phyloP scores from a whole-genome alignment of 2,329 filamentous ascomycete species.

The Sarocladium oryzae region DNA sequence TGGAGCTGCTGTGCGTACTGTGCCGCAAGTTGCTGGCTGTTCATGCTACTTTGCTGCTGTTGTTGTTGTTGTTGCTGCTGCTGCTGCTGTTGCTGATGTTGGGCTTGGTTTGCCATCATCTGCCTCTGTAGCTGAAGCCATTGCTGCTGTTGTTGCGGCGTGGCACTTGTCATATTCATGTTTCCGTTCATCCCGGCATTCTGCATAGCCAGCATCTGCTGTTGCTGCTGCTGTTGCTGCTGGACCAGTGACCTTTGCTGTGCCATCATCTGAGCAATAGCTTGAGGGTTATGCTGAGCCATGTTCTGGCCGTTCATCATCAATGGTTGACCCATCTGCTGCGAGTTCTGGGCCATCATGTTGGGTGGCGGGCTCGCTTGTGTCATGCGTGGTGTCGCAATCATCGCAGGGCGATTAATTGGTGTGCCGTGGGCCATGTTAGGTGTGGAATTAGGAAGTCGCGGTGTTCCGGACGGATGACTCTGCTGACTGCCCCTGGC shows the following conservation, averaged over 20 bases:
- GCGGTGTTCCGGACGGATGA: slow-evolving; percentile 56
- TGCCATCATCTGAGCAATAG: slow-evolving; percentile 39
- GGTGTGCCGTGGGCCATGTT: slow-evolving; percentile 56
- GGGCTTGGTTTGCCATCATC: slow-evolving; percentile 30
- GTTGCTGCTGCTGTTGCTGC: slow-evolving; percentile 37
- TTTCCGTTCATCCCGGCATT: slow-evolving; percentile 22
- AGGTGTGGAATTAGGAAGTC: slow-evolving; percentile 55
- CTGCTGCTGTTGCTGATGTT: slow-evolving; percentile 25
- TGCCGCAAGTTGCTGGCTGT: slow-evolving; percentile 35
- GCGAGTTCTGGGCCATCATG: slow-evolving; percentile 50
- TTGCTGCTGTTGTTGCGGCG: slow-evolving; percentile 30
- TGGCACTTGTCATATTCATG: slow-evolving; percentile 30
- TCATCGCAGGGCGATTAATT: slow-evolving; percentile 43
- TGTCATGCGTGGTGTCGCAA: slow-evolving; percentile 54
- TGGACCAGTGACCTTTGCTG: slow-evolving; percentile 36
- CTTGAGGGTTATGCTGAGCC: slow-evolving; percentile 24
- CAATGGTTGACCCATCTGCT: slow-evolving; percentile 44
- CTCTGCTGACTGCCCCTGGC: slow-evolving; percentile 61
- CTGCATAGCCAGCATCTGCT: slow-evolving; percentile 32
- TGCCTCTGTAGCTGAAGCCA: slow-evolving; percentile 34
- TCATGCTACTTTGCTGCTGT: slow-evolving; percentile 32
- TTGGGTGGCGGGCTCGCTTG: slow-evolving; percentile 56
- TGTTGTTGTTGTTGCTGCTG: slow-evolving; percentile 26
- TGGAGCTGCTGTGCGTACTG: slow-evolving; percentile 38
- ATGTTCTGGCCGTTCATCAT: slow-evolving; percentile 36